Conservation (phyloP, 768 basidiomycete genomes). For the Cantharellus cinnabarinus region DNA sequence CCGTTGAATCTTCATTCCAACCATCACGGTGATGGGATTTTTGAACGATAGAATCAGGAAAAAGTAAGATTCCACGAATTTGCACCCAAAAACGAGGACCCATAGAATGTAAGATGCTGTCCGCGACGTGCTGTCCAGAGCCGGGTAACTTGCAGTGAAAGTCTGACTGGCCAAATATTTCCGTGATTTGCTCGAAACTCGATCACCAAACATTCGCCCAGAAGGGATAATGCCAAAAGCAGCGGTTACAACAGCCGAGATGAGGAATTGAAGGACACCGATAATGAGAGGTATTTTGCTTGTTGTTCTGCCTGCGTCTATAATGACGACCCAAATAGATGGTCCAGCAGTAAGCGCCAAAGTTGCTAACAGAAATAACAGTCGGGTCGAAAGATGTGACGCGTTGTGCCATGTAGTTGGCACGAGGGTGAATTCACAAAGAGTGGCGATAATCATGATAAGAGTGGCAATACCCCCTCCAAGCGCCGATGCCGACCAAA, state of each 20-base stretch:
- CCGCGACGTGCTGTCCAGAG: constrained; percentile 41
- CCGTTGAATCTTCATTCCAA: constrained; percentile 84
- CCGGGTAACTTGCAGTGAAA: constrained; percentile 88
- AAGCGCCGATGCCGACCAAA: constrained; percentile 84
- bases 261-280: constrained; percentile 90
- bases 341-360: constrained; percentile 83
- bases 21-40: constrained; percentile 87
- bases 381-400: constrained; percentile 78
- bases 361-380: constrained; percentile 76
- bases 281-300: constrained; percentile 57
- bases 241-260: constrained; percentile 68
- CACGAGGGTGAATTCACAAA: constrained; percentile 92
- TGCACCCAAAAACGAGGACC: constrained; percentile 89
- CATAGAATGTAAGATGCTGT: constrained; percentile 64
- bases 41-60: constrained; percentile 91
- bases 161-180: constrained; percentile 98
- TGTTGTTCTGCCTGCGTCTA: constrained; percentile 34
- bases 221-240: constrained; percentile 87
- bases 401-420: constrained; percentile 99
- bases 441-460: constrained; percentile 90
- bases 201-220: constrained; percentile 96
- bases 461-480: constrained; percentile 86
- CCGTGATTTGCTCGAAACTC: constrained; percentile 82
- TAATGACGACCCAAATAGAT: constrained; percentile 84
- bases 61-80: constrained; percentile 93